Evolutionary conservation across 2,329 filamentous ascomycete species (phyloP).

Genomic region (Fusarium marasasianum): DNA sequence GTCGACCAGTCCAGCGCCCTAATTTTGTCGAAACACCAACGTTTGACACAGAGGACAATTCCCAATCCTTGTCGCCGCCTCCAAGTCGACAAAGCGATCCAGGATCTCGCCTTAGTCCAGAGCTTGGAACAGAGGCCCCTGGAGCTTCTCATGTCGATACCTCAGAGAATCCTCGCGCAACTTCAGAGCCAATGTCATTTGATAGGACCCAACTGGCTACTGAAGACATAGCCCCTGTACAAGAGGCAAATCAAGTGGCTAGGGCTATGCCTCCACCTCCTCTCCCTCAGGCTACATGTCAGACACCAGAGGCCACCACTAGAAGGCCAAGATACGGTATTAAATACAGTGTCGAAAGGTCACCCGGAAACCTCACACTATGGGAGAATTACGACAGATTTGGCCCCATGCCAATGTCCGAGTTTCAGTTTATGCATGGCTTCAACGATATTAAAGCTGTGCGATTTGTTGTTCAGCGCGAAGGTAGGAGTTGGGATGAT

Average conservation of each 20-base stretch:
- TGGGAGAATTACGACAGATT: not conserved
- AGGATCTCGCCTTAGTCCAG: not conserved
- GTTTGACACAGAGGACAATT: not conserved
- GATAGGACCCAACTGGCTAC: not conserved
- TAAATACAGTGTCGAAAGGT: not conserved
- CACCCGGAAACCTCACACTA: not conserved
- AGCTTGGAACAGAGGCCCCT: not conserved
- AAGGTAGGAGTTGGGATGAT: slow-evolving; percentile 18
- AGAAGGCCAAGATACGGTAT: not conserved
- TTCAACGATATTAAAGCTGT: not conserved
- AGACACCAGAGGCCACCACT: no score
- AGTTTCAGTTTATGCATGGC: not conserved
- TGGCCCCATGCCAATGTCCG: not conserved
- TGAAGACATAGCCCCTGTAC: not conserved
- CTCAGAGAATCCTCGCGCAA: rapidly evolving
- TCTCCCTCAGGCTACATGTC: not conserved
- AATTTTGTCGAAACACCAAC: not conserved
- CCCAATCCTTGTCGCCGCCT: not conserved
- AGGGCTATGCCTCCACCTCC: slow-evolving; percentile 3
- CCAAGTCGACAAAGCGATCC: not conserved
- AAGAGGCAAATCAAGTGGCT: not conserved
- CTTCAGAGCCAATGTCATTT: rapidly evolving
- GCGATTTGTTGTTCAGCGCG: not conserved
- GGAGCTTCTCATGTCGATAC: rapidly evolving
- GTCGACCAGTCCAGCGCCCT: not conserved